Base-by-base conservation (phyloP, 805 yeast species). In the Kodamaea kakaduensis region DNA sequence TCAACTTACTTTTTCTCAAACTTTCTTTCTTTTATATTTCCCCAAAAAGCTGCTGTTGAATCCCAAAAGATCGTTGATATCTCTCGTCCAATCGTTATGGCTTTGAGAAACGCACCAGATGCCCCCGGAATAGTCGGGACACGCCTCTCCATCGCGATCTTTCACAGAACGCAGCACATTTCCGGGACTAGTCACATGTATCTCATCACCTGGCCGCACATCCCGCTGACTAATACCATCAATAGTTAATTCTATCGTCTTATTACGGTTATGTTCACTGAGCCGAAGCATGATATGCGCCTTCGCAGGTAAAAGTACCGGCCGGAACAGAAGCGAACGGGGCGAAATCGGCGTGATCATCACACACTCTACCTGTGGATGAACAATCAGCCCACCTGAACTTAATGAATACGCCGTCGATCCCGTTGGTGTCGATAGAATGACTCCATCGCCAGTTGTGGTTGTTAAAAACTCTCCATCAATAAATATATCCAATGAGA, bases 301-400 rank as follows among this genome's bases (percentile, higher is more conserved):
- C 2, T 82, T 71, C 17, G 81, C 69, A 0, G 97, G 97, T 37
- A 89, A 66, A 5, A 89, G 71, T 31, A 89, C 61, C 3, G 97
- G 97, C 51, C 97, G 65, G 56, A 89, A 89, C n/a, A 93, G 82
- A 18, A 89, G 66, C 9, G 95, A 84, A 38, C 96, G 62, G 6
- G 97, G 97, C 52, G 96, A 88, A 33, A 89, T 85, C 8, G 97
- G 97, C 0, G 96, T 84, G 20, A 89, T 58, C 31, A 89, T 61
- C 8, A 86, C 80, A 41, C 93, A 81, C 10, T 87, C 82, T 6
- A 89, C 95, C 34, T 79, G 61, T 0, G 97, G 97, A 45, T 89
- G 94, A 1, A 86, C 90, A 40, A 89, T 89, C 9, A 95, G 78
- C 1, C 97, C 97, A 9, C 97, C 97, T 1, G 95, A 77, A 18